phyloP scores from a whole-genome alignment of 2,329 filamentous ascomycete species.

The Fusarium paranaense region DNA sequence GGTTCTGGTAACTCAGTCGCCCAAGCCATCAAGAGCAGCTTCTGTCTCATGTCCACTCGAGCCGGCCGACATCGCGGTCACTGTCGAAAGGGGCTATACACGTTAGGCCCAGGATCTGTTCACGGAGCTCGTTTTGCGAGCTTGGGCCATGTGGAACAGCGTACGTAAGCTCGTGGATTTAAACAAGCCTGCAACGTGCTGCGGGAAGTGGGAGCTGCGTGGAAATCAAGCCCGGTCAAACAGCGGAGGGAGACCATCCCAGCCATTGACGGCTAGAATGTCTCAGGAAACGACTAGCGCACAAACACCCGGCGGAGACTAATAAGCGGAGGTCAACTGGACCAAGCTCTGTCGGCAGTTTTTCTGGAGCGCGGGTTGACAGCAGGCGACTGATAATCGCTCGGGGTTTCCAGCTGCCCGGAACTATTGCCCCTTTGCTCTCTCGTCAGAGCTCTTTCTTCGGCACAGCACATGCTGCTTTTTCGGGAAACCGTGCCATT shows the following conservation, averaged over 20 bases:
- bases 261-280: slow-evolving; percentile 42
- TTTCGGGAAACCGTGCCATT: not conserved
- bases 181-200: slow-evolving; percentile 14
- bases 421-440: slow-evolving; percentile 9
- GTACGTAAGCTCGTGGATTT: slow-evolving; percentile 41
- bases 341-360: slow-evolving; percentile 34
- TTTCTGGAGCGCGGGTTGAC: slow-evolving; percentile 8
- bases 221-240: slow-evolving; percentile 24
- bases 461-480: not conserved
- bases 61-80: not conserved
- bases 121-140: slow-evolving; percentile 25
- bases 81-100: slow-evolving; percentile 14
- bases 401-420: slow-evolving; percentile 3
- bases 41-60: not conserved
- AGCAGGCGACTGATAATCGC: not conserved
- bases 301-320: slow-evolving; percentile 32
- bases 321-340: slow-evolving; percentile 20
- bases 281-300: slow-evolving; percentile 44
- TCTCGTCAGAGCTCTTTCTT: not conserved
- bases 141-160: slow-evolving; percentile 38
- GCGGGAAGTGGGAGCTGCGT: slow-evolving; percentile 38
- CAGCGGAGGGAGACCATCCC: slow-evolving; percentile 29
- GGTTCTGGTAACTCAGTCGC: not conserved
- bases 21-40: not conserved
- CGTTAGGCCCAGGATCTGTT: slow-evolving; percentile 7